These are phyloP conservation scores for Hemerocallis citrina DNA, from an alignment of 106 monocot genomes.

Conservation along the genomic window DNA sequence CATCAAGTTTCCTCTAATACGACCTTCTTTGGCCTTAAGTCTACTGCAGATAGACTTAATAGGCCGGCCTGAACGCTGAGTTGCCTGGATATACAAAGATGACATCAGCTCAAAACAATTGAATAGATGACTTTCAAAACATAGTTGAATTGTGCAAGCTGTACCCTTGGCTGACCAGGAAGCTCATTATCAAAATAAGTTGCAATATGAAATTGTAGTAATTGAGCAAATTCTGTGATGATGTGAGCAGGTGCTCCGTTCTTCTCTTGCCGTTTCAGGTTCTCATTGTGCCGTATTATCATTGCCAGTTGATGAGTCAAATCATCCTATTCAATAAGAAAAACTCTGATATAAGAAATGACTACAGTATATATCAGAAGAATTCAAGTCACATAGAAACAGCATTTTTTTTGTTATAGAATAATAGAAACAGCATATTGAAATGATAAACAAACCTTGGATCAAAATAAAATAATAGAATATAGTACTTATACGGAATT, in stretches of 20 bases:
- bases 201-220: conserved; percentile 94
- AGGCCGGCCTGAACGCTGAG: conserved; percentile 84
- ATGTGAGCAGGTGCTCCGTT: conserved; percentile 99
- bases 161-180: conserved; percentile 98
- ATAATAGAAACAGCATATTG: not conserved
- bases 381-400: not conserved
- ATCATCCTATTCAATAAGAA: conserved; percentile 63
- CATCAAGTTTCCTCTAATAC: conserved; percentile 98
- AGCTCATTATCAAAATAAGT: conserved; percentile 99
- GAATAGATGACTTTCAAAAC: not conserved
- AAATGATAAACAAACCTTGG: not conserved
- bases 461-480: not conserved
- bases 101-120: not conserved
- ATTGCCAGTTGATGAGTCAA: conserved; percentile 97
- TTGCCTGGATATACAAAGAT: conserved; percentile 46
- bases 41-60: conserved; percentile 97
- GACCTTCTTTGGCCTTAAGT: conserved; percentile 97
- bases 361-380: not conserved
- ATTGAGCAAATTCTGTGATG: conserved; percentile 95
- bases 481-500: not conserved
- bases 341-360: conserved; percentile 4
- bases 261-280: conserved; percentile 82
- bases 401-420: not conserved
- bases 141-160: not conserved
- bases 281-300: conserved; percentile 97